These are phyloP conservation scores for Botrytis fabae DNA, from an alignment of 2,329 filamentous ascomycete genomes.

Conservation along the genomic window DNA sequence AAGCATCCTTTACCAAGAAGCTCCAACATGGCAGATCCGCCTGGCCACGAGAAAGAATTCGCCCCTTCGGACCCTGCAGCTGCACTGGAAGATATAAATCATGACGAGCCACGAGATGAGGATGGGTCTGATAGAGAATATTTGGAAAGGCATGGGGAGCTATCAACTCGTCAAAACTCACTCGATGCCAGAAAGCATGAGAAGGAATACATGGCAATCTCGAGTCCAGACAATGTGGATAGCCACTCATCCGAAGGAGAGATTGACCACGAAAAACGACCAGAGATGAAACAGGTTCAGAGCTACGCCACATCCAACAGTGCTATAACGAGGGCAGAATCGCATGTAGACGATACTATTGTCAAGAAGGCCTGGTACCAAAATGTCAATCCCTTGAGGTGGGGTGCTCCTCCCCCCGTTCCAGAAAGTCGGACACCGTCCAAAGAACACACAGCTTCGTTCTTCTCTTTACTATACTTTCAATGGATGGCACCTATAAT, in stretches of 20 bases:
- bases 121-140: conserved; percentile 22
- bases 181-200: conserved; percentile 25
- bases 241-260: conserved; percentile 28
- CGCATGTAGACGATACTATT: conserved; percentile 35
- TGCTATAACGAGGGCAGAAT: conserved; percentile 46
- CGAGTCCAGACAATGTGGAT: conserved; percentile 26
- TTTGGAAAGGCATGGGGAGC: conserved; percentile 13
- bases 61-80: conserved; percentile 11
- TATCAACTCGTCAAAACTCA: conserved; percentile 16
- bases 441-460: conserved; percentile 69
- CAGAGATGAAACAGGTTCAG: conserved; percentile 47
- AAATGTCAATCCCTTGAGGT: conserved; percentile 60
- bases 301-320: conserved; percentile 58
- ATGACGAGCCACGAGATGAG: conserved; percentile 19
- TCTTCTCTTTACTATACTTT: conserved; percentile 77
- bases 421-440: conserved; percentile 56
- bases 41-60: conserved; percentile 21
- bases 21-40: conserved; percentile 15
- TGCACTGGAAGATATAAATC: conserved; percentile 9
- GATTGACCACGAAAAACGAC: conserved; percentile 32
- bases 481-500: conserved; percentile 91
- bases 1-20: conserved; percentile 2
- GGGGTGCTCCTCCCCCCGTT: conserved; percentile 57
- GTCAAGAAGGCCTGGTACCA: conserved; percentile 60
- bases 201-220: conserved; percentile 36